A percentile compares a stretch with the other conserved stretches of the same genome.
Conservation (phyloP, 1,284 basidiomycete genomes). For the Microbotryum intermedium region DNA sequence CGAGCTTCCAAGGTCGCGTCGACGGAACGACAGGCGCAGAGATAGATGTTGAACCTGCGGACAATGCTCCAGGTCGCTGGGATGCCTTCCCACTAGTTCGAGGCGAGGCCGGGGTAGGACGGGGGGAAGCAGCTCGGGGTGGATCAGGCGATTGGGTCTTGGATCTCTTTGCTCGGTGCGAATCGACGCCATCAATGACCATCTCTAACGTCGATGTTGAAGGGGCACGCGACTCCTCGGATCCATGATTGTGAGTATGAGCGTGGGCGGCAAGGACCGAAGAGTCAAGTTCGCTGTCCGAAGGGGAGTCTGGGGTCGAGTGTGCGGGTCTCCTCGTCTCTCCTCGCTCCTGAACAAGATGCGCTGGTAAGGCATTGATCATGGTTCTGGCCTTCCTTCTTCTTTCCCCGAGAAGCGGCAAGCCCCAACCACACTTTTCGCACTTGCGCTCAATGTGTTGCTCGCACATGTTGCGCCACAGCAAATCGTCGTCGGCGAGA, state of each 20-base stretch:
- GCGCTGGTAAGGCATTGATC: constrained; percentile 17
- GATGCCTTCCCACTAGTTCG: constrained; percentile 5
- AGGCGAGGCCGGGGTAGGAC: constrained; percentile 11
- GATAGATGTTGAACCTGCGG: neutral
- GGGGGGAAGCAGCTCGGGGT: constrained; percentile 10
- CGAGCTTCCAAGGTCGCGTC: constrained; percentile 93
- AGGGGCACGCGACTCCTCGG: too few relatives aligned
- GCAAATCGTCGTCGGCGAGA: constrained; percentile 88
- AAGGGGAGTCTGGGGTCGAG: constrained; percentile 39
- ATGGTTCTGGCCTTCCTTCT: constrained; percentile 30
- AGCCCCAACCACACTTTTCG: constrained; percentile 93
- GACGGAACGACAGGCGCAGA: constrained; percentile 32
- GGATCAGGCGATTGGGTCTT: constrained; percentile 23
- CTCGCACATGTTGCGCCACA: constrained; percentile 96
- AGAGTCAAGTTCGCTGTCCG: constrained; percentile 17
- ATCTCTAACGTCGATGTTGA: constrained; percentile 38
- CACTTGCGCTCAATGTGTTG: constrained; percentile 98
- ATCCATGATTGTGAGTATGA: constrained; percentile 22
- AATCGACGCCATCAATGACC: constrained; percentile 18
- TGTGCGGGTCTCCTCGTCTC: constrained; percentile 30
- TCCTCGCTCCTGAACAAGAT: neutral
- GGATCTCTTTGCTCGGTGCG: constrained; percentile 23
- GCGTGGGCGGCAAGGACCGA: constrained; percentile 22
- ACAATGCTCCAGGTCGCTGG: neutral
- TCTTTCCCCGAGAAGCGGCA: constrained; percentile 78